phyloP scores from a whole-genome alignment of 2,329 filamentous ascomycete genomes.

The Aspergillus pseudoviridinutans region DNA sequence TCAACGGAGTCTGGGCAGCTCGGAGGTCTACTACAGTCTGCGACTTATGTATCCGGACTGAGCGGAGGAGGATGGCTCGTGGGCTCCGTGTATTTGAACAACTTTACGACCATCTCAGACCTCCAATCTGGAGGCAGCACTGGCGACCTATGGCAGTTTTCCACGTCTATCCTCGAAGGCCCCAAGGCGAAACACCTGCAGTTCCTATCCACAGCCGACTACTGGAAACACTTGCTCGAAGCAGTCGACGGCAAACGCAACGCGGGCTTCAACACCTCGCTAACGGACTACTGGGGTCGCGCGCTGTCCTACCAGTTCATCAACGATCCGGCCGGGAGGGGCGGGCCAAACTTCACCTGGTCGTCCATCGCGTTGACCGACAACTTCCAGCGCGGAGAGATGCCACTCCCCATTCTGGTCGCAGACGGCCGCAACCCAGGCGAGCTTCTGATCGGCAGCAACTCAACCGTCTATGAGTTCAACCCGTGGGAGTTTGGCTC shows the following conservation, averaged over 20 bases:
- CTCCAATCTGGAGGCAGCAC: slow-evolving; percentile 45
- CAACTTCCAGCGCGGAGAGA: slow-evolving; percentile 59
- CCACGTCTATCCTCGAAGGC: slow-evolving; percentile 57
- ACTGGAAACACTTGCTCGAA: slow-evolving; percentile 58
- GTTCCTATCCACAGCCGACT: slow-evolving; percentile 48
- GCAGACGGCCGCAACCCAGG: slow-evolving; percentile 64
- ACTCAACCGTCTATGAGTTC: slow-evolving; percentile 73
- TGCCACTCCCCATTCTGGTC: slow-evolving; percentile 71
- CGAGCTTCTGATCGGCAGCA: slow-evolving; percentile 59
- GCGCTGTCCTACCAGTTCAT: slow-evolving; percentile 83
- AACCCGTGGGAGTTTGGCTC: slow-evolving; percentile 77
- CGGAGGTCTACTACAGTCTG: slow-evolving; percentile 69
- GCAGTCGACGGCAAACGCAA: slow-evolving; percentile 58
- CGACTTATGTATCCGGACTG: slow-evolving; percentile 75
- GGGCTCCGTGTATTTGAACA: slow-evolving; percentile 71
- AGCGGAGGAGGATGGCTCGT: slow-evolving; percentile 82
- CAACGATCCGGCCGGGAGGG: slow-evolving; percentile 59
- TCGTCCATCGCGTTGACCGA: slow-evolving; percentile 67
- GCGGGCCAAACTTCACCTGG: slow-evolving; percentile 74
- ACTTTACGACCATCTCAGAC: slow-evolving; percentile 64
- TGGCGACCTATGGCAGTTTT: slow-evolving; percentile 58
- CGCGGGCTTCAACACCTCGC: slow-evolving; percentile 63
- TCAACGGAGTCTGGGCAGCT: slow-evolving; percentile 42
- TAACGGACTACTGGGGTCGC: slow-evolving; percentile 85
- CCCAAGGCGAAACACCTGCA: slow-evolving; percentile 47